Evolutionary conservation across 164 flowering plant species (phyloP).

Genomic region (Aristolochia californica): DNA sequence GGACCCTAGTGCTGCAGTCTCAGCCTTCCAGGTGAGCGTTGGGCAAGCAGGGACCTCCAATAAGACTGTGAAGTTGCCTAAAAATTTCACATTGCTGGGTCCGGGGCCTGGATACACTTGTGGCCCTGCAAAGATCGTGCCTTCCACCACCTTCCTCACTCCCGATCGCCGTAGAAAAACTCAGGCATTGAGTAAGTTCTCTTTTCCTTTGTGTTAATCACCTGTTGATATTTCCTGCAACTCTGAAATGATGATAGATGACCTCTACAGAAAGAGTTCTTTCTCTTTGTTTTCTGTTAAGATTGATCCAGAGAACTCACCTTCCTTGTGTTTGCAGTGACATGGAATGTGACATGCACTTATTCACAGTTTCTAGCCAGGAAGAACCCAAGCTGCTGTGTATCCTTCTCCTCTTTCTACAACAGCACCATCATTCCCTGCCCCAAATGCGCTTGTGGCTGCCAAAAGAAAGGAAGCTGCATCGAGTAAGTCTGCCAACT

Average conservation of each 20-base stretch:
- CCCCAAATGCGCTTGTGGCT: constrained; percentile 66
- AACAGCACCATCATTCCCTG: constrained; percentile 57
- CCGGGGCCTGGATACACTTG: constrained; percentile 68
- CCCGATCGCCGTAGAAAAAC: constrained; percentile 46
- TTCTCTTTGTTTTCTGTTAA: not conserved
- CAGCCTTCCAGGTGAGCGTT: constrained; percentile 54
- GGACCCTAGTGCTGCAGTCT: constrained; percentile 41
- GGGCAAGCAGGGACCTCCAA: constrained; percentile 54
- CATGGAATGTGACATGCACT: constrained; percentile 87
- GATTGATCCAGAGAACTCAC: too few species aligned
- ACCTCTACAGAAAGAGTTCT: not conserved
- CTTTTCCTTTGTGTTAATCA: not conserved
- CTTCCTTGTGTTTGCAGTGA: too few species aligned
- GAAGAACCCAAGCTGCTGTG: constrained; percentile 63
- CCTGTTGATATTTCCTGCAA: too few species aligned
- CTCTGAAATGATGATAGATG: too few species aligned
- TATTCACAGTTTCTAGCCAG: constrained; percentile 67
- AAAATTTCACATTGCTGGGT: constrained; percentile 49
- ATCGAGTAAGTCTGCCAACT: constrained; percentile 31
- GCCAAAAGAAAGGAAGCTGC: constrained; percentile 49
- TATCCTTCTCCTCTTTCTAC: constrained; percentile 70
- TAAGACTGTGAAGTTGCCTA: constrained; percentile 55
- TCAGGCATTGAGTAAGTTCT: constrained; percentile 45
- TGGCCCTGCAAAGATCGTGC: constrained; percentile 56
- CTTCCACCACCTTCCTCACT: constrained; percentile 36